Conservation (phyloP, 495 filamentous ascomycete genomes). For the Copromyces sp. region DNA sequence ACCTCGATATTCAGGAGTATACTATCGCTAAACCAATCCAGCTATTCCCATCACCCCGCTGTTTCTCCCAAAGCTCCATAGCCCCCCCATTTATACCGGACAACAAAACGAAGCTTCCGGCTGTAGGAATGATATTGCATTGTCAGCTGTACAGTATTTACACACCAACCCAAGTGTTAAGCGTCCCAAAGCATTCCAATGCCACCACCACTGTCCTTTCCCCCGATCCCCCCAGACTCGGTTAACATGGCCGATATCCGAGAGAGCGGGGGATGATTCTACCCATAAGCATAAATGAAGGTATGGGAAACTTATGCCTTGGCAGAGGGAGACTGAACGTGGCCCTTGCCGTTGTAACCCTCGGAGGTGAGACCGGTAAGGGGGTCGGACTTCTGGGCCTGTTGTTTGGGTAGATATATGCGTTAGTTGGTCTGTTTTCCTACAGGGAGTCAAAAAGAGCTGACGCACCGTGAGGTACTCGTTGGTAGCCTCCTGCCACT, state of each 20-base stretch:
- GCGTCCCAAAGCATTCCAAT: constrained; percentile 4
- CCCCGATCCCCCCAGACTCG: constrained; percentile 11
- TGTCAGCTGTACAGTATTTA: constrained; percentile 33
- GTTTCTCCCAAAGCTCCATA: neutral
- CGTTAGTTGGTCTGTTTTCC: neutral
- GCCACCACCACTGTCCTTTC: constrained; percentile 1
- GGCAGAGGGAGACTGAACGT: constrained; percentile 58
- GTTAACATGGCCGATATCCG: constrained; percentile 9
- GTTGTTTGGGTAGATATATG: constrained; percentile 1
- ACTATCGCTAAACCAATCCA: neutral
- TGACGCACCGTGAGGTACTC: constrained; percentile 72
- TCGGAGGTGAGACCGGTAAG: constrained; percentile 76
- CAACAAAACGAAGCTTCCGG: neutral
- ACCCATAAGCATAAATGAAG: constrained; percentile 34
- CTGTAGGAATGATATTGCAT: constrained; percentile 21
- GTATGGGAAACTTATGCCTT: constrained; percentile 22
- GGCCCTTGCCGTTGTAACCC: constrained; percentile 70
- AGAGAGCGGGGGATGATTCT: constrained; percentile 1
- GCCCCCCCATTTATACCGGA: neutral
- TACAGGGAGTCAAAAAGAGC: neutral
- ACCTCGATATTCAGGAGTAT: neutral
- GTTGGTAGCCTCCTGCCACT: constrained; percentile 87
- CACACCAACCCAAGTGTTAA: constrained; percentile 9
- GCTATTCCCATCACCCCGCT: neutral
- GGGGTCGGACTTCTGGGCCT: constrained; percentile 82